Conservation (phyloP, 192 early-diverging fungal genomes). For the Rhizoclosmatium sp. region DNA sequence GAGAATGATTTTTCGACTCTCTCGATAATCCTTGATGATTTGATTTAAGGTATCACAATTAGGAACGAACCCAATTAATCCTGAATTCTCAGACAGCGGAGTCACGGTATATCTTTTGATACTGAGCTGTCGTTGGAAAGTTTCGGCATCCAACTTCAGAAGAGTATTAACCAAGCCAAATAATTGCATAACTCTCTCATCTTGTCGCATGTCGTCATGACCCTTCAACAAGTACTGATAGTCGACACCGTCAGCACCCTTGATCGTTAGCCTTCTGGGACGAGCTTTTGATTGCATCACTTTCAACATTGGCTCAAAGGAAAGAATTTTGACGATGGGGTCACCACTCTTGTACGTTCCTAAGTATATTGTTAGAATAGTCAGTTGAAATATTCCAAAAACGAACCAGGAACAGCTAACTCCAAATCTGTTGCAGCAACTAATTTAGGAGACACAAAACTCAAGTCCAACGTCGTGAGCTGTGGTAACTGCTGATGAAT, state of each 20-base stretch:
- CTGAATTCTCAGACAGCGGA: slow-evolving; percentile 85
- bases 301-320: slow-evolving; percentile 72
- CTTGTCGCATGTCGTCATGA: slow-evolving; percentile 90
- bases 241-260: slow-evolving; percentile 81
- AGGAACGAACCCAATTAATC: slow-evolving; percentile 84
- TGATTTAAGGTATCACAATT: slow-evolving; percentile 80
- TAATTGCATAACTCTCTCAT: slow-evolving; percentile 92
- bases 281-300: slow-evolving; percentile 85
- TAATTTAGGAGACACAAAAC: slow-evolving; percentile 79
- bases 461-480: slow-evolving; percentile 74
- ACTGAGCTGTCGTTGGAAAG: slow-evolving; percentile 79
- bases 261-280: slow-evolving; percentile 76
- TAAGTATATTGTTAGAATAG: slow-evolving; percentile 28
- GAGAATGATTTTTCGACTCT: slow-evolving; percentile 70
- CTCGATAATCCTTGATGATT: slow-evolving; percentile 77
- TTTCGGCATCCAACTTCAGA: slow-evolving; percentile 73
- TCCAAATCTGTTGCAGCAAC: slow-evolving; percentile 77
- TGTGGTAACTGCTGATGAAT: slow-evolving; percentile 74
- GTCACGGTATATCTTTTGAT: slow-evolving; percentile 83
- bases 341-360: slow-evolving; percentile 77
- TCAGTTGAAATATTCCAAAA: background rate
- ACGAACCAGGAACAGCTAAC: slow-evolving; percentile 81
- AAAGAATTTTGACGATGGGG: slow-evolving; percentile 76
- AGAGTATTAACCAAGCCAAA: slow-evolving; percentile 90
- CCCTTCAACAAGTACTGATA: slow-evolving; percentile 88